Conservation (phyloP, 2,329 filamentous ascomycete genomes). For the Leptographium radiaticola region DNA sequence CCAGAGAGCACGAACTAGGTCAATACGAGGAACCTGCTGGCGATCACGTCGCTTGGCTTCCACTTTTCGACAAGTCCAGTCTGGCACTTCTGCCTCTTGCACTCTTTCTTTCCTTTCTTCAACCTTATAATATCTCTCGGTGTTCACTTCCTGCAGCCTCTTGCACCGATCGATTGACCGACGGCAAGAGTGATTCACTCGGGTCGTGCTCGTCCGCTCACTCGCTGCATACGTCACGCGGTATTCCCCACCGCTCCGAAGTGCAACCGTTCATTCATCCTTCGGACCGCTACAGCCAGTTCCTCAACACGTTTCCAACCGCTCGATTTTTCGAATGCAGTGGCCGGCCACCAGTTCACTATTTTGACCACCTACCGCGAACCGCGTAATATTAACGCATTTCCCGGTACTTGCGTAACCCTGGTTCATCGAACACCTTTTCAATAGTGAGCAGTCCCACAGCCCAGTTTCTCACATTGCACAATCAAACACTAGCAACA, state of each 20-base stretch:
- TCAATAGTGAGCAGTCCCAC: not conserved
- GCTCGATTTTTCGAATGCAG: not conserved
- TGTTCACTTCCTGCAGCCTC: not conserved
- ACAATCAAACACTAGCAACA: not conserved
- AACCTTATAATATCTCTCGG: not conserved
- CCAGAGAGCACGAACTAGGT: not conserved
- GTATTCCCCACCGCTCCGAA: not conserved
- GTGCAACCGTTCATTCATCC: not conserved
- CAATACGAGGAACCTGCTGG: not conserved
- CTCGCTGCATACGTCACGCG: not conserved
- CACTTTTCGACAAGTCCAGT: not conserved
- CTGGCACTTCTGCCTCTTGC: not conserved
- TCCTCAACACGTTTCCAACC: not conserved
- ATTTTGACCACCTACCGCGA: not conserved
- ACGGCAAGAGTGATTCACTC: not conserved
- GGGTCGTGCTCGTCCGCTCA: not conserved
- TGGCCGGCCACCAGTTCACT: not conserved
- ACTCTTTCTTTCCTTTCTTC: not conserved
- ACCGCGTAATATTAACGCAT: not conserved
- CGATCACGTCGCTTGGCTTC: not conserved
- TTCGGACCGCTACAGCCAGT: not conserved
- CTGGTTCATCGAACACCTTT: not conserved
- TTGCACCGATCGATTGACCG: not conserved
- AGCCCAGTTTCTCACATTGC: not conserved
- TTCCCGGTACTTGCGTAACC: not conserved